phyloP scores from a whole-genome alignment of 176 grass and related monocot genomes.

The Miscanthus lutarioriparius region DNA sequence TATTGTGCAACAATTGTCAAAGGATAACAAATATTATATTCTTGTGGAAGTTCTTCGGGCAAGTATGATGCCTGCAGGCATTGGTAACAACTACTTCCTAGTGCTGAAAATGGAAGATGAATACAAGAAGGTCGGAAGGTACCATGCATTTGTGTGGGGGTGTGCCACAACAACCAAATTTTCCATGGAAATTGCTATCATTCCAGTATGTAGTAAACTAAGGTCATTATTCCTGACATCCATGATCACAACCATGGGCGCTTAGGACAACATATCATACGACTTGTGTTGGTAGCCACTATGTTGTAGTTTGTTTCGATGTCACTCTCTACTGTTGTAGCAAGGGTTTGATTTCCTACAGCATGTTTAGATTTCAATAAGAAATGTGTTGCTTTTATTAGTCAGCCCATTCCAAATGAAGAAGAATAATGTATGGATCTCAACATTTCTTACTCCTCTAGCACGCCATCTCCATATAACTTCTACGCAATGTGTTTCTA shows the following conservation, averaged over 20 bases:
- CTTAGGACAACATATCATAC: neutral
- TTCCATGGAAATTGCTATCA: neutral
- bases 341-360: neutral
- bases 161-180: neutral
- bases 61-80: neutral
- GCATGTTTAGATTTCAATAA: neutral
- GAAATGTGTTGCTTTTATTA: neutral
- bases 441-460: neutral
- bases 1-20: neutral
- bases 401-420: neutral
- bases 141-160: conserved; percentile 35
- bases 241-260: neutral
- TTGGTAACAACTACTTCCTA: conserved; percentile 1
- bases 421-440: neutral
- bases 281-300: neutral
- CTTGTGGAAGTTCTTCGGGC: conserved; percentile 5
- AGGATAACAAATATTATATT: neutral
- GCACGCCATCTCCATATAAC: neutral
- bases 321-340: neutral
- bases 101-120: conserved; percentile 3
- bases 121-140: neutral
- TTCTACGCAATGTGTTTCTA: neutral
- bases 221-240: neutral
- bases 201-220: conserved; percentile 1
- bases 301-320: neutral